These are phyloP conservation scores for Lyophyllum shimeji DNA, from an alignment of 768 basidiomycete species.

Conservation along the genomic window DNA sequence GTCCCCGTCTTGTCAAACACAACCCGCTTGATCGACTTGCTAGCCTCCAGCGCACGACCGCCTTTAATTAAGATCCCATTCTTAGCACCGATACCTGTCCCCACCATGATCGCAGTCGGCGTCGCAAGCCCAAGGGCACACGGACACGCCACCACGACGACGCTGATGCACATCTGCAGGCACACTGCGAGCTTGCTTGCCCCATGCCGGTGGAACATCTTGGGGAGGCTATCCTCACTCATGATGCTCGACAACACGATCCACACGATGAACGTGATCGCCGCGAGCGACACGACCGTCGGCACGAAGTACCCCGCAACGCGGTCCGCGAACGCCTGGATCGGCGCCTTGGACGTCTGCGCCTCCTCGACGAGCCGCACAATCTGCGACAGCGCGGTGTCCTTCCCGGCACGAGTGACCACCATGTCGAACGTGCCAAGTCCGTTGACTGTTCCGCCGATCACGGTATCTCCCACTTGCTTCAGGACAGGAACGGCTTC, in stretches of 20 bases:
- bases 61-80: slow-evolving; percentile 99
- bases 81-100: slow-evolving; percentile 94
- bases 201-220: slow-evolving; percentile 83
- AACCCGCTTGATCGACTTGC: slow-evolving; percentile 76
- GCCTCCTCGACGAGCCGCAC: slow-evolving; percentile 97
- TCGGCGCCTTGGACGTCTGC: slow-evolving; percentile 96
- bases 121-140: slow-evolving; percentile 96
- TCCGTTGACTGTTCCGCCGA: slow-evolving; percentile 96
- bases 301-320: slow-evolving; percentile 97
- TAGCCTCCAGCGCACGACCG: slow-evolving; percentile 90
- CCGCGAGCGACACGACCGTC: slow-evolving; percentile 78
- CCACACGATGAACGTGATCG: slow-evolving; percentile 84
- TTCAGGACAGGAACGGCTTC: slow-evolving; percentile 91
- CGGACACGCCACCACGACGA: slow-evolving; percentile 97
- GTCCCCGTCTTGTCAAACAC: slow-evolving; percentile 98
- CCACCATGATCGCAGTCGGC: slow-evolving; percentile 99
- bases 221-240: slow-evolving; percentile 61
- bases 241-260: slow-evolving; percentile 66
- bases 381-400: slow-evolving; percentile 95
- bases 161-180: slow-evolving; percentile 95
- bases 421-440: slow-evolving; percentile 97
- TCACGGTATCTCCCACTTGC: slow-evolving; percentile 79
- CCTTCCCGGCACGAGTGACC: slow-evolving; percentile 93
- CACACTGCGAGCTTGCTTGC: slow-evolving; percentile 87
- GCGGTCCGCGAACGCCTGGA: slow-evolving; percentile 94